Conservation (phyloP, 495 filamentous ascomycete species). For the Talaromyces adpressus region DNA sequence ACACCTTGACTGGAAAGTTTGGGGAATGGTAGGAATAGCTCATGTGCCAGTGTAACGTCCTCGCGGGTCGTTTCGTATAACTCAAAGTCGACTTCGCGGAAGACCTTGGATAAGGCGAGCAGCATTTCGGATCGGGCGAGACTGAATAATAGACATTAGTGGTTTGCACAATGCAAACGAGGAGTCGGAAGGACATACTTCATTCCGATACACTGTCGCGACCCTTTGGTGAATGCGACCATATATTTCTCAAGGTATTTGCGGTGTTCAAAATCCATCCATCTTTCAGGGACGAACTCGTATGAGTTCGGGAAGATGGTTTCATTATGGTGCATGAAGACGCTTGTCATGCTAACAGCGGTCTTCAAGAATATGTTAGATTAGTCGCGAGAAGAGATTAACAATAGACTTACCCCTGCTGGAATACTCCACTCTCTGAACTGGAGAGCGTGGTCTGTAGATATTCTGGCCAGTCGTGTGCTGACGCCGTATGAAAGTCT, state of each 20-base stretch:
- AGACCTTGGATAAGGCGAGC: not conserved
- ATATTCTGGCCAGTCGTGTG: not conserved
- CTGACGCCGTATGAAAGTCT: not conserved
- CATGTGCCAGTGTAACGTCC: not conserved
- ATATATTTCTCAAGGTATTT: not conserved
- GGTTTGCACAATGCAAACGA: not conserved
- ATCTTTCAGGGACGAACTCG: not conserved
- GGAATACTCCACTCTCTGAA: not conserved
- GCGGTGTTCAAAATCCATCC: not conserved
- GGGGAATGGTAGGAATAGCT: not conserved
- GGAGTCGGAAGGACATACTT: not conserved
- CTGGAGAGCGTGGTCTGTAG: not conserved
- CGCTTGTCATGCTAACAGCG: not conserved
- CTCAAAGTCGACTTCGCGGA: not conserved
- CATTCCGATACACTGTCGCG: not conserved
- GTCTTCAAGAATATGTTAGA: not conserved
- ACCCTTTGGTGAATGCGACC: not conserved
- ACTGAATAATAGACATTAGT: not conserved
- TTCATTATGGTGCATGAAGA: not conserved
- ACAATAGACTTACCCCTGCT: not conserved
- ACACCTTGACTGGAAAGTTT: not conserved
- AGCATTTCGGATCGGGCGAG: not conserved
- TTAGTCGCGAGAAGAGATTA: not conserved
- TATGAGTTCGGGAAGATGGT: not conserved
- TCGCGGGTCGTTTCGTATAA: not conserved